A percentile compares a stretch with the other conserved stretches of the same genome.
Evolutionary conservation across 768 basidiomycete species (phyloP).

Genomic region (Gloeopeniophorella convolvens): DNA sequence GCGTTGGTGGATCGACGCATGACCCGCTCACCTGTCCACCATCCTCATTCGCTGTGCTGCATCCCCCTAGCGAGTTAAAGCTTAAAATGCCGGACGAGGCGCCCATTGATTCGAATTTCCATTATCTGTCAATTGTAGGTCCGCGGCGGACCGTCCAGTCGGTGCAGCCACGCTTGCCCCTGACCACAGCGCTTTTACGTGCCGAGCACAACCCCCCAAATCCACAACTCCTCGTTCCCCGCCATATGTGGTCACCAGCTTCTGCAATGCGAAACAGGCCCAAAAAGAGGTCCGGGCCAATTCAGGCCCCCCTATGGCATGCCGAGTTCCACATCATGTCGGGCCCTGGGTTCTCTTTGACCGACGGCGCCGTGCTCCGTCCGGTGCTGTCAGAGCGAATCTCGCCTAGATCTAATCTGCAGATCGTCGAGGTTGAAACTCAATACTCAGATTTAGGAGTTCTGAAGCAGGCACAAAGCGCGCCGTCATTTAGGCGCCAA

Average conservation of each 20-base stretch:
- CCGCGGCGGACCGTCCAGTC: slow-evolving; percentile 8
- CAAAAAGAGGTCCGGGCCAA: background rate
- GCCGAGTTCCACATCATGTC: background rate
- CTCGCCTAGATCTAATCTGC: slow-evolving; percentile 9
- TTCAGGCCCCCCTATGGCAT: background rate
- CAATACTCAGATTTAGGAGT: slow-evolving; percentile 9
- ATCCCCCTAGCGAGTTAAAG: background rate
- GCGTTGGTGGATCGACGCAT: background rate
- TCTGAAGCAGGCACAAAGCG: too few relatives aligned
- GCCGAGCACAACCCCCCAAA: background rate
- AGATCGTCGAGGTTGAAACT: slow-evolving; percentile 3
- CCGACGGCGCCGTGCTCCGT: background rate
- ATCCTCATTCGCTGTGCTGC: background rate
- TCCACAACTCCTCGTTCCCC: background rate
- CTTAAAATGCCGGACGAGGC: background rate
- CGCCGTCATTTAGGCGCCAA: too few relatives aligned
- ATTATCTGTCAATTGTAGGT: background rate
- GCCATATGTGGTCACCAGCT: background rate
- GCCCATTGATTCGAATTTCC: background rate
- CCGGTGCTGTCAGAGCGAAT: background rate
- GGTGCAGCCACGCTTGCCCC: background rate
- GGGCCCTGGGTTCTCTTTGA: background rate
- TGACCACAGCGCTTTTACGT: background rate
- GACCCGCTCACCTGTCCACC: background rate
- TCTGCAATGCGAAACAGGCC: background rate